These are phyloP conservation scores for Berkeleyomyces rouxiae DNA, from an alignment of 2,329 filamentous ascomycete genomes.

Conservation along the genomic window DNA sequence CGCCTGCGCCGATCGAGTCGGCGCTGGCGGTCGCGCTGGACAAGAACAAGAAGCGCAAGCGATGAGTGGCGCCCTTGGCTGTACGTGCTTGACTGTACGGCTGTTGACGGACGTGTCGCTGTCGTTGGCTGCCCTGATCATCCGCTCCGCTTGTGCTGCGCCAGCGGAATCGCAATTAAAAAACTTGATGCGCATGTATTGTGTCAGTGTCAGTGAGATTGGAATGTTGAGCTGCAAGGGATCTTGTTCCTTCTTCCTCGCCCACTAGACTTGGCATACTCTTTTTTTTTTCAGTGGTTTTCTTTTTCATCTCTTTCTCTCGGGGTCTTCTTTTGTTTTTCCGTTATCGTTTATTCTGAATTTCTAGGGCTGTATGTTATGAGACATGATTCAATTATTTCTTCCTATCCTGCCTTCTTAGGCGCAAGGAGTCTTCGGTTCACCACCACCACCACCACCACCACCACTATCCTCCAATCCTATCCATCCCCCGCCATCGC, in stretches of 20 bases:
- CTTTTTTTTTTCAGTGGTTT: neutral
- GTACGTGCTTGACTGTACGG: neutral
- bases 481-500: too few relatives aligned
- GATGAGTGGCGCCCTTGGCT: slow-evolving; percentile 22
- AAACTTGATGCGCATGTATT: neutral
- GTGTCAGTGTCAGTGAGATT: neutral
- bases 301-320: neutral
- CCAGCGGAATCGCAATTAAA: neutral
- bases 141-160: neutral
- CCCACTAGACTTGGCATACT: neutral
- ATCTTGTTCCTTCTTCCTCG: neutral
- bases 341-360: neutral
- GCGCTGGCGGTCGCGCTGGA: slow-evolving; percentile 23
- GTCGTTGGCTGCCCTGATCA: neutral
- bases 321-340: neutral
- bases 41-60: slow-evolving; percentile 47
- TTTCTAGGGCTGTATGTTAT: neutral
- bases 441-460: too few relatives aligned
- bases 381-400: neutral
- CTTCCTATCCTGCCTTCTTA: neutral
- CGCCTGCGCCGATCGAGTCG: slow-evolving; percentile 28
- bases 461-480: too few relatives aligned
- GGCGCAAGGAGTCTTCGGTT: neutral
- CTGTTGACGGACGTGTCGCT: neutral
- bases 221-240: neutral